Evolutionary conservation across 2,329 filamentous ascomycete species (phyloP).

Genomic region (Cladosporium sp.): DNA sequence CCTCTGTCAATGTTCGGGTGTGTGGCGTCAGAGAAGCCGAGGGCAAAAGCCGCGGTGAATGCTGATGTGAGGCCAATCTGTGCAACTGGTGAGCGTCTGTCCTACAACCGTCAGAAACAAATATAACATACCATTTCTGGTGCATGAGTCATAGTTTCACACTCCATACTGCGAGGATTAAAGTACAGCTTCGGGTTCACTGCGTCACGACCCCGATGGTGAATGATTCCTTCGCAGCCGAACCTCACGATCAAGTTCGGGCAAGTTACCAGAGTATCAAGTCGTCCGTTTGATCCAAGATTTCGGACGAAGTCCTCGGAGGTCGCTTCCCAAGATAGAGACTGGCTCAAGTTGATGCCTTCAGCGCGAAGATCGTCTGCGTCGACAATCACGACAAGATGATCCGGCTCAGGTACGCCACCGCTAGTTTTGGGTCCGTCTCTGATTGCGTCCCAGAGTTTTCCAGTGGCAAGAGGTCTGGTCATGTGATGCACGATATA

Average conservation of each 20-base stretch:
- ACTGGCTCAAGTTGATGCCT: conserved; percentile 35
- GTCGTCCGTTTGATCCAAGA: conserved; percentile 35
- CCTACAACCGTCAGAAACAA: neutral
- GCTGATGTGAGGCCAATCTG: conserved; percentile 34
- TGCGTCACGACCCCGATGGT: conserved; percentile 38
- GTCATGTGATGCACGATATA: conserved; percentile 39
- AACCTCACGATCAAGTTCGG: conserved; percentile 39
- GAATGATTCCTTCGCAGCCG: conserved; percentile 35
- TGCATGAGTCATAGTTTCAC: conserved; percentile 11
- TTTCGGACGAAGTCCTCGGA: conserved; percentile 38
- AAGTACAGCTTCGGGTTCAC: conserved; percentile 37
- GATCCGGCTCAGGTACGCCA: conserved; percentile 34
- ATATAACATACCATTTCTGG: conserved; percentile 13
- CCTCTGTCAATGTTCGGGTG: conserved; percentile 31
- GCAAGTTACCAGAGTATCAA: conserved; percentile 38
- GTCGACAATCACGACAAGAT: conserved; percentile 37
- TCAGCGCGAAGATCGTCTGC: conserved; percentile 38
- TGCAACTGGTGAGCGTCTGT: neutral
- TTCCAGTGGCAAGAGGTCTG: conserved; percentile 34
- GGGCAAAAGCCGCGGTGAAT: conserved; percentile 37
- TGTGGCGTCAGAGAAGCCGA: conserved; percentile 34
- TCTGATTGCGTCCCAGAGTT: conserved; percentile 37
- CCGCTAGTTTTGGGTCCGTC: conserved; percentile 34
- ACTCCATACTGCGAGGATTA: conserved; percentile 32
- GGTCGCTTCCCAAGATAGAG: conserved; percentile 36